These are phyloP conservation scores for Orbilia ellipsospora DNA, from an alignment of 2,329 filamentous ascomycete species.

Conservation along the genomic window DNA sequence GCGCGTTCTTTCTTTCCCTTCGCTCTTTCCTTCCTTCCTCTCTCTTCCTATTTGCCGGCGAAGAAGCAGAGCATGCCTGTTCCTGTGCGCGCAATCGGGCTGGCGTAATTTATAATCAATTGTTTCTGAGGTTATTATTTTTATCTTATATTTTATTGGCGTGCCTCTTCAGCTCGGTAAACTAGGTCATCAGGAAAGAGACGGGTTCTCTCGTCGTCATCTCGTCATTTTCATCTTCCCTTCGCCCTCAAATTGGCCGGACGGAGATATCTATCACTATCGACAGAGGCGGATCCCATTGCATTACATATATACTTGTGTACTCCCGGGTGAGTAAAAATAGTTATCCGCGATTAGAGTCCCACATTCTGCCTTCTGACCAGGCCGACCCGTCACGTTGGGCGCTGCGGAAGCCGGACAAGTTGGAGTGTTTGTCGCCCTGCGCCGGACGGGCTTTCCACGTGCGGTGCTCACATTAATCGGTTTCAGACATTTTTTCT, in stretches of 20 bases:
- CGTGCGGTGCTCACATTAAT: conserved; percentile 38
- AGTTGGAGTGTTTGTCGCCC: conserved; percentile 20
- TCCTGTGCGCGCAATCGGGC: conserved; percentile 10
- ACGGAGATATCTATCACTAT: background rate
- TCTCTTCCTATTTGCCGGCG: conserved; percentile 8
- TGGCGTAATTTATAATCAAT: conserved; percentile 15
- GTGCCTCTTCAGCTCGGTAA: conserved; percentile 14
- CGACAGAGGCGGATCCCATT: background rate
- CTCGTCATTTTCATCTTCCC: conserved; percentile 5
- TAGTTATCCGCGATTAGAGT: background rate
- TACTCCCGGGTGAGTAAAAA: conserved; percentile 20
- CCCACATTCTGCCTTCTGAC: conserved; percentile 2
- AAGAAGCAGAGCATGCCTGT: conserved; percentile 34
- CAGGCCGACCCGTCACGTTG: conserved; percentile 17
- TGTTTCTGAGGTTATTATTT: background rate
- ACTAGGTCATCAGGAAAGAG: conserved; percentile 12
- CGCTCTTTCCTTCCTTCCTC: background rate
- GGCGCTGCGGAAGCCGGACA: background rate
- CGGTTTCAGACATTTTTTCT: conserved; percentile 4
- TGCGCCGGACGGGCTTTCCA: conserved; percentile 6
- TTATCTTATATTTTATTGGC: background rate
- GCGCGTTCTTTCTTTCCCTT: conserved; percentile 6
- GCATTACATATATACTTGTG: background rate
- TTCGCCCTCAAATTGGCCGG: conserved; percentile 3
- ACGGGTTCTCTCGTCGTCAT: conserved; percentile 21